These are phyloP conservation scores for Nicotiana paniculata DNA, from an alignment of 257 asterid species.

Conservation along the genomic window DNA sequence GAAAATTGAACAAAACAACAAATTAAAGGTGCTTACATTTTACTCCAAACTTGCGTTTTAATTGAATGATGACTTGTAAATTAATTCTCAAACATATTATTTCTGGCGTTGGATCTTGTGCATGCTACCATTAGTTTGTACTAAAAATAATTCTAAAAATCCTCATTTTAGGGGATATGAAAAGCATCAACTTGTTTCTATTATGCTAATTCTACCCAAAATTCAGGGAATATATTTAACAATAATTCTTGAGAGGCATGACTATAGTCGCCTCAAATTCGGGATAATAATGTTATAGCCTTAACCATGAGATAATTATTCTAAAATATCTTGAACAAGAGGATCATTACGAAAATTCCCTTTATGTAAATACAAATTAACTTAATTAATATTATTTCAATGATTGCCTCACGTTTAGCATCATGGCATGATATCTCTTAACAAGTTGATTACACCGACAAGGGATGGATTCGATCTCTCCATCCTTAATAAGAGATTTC, in stretches of 20 bases:
- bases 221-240: neutral
- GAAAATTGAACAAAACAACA: neutral
- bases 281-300: neutral
- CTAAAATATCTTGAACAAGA: neutral
- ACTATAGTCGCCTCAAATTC: neutral
- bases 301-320: neutral
- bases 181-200: neutral
- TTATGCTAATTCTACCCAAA: neutral
- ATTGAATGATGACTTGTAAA: neutral
- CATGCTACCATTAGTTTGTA: neutral
- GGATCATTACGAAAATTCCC: neutral
- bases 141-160: neutral
- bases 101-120: neutral
- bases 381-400: neutral
- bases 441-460: neutral
- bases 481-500: too few species aligned
- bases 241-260: neutral
- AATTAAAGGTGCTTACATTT: neutral
- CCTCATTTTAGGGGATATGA: neutral
- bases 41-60: too few species aligned
- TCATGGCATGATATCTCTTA: neutral
- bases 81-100: neutral
- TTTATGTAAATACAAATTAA: neutral
- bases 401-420: conserved; percentile 2
- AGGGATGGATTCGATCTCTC: too few species aligned